phyloP scores from a whole-genome alignment of 805 yeast genomes.

The Candida ficus region DNA sequence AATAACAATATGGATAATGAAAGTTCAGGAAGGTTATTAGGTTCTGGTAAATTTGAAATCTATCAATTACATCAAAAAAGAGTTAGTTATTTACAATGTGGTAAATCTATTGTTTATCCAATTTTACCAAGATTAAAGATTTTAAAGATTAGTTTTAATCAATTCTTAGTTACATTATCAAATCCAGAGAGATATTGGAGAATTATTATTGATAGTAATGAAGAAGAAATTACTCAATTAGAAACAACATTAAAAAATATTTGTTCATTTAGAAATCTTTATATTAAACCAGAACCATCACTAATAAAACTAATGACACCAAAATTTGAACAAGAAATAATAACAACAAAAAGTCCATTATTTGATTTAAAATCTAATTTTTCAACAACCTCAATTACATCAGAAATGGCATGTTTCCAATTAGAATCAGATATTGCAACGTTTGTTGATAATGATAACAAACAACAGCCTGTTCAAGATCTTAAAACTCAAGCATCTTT shows the following conservation, averaged over 20 bases:
- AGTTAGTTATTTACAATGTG: slow-evolving; percentile 62
- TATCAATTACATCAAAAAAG: slow-evolving; percentile 53
- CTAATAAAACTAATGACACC: not conserved
- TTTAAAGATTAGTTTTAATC: slow-evolving; percentile 40
- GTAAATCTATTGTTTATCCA: slow-evolving; percentile 59
- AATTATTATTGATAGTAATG: slow-evolving; percentile 29
- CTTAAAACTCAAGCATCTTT: not conserved
- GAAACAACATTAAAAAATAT: slow-evolving; percentile 26
- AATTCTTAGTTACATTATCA: slow-evolving; percentile 58
- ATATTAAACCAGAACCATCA: slow-evolving; percentile 12
- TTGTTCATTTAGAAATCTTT: slow-evolving; percentile 39
- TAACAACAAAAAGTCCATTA: not conserved
- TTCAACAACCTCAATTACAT: slow-evolving; percentile 27
- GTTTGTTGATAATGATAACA: slow-evolving; percentile 30
- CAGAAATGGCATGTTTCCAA: slow-evolving; percentile 33
- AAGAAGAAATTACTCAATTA: slow-evolving; percentile 16
- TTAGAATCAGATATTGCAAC: slow-evolving; percentile 30
- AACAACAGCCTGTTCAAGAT: not conserved
- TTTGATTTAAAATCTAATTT: slow-evolving; percentile 8
- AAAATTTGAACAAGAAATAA: not conserved
- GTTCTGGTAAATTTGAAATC: slow-evolving; percentile 56
- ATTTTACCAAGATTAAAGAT: slow-evolving; percentile 60
- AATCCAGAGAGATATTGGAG: slow-evolving; percentile 80
- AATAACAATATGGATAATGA: slow-evolving; percentile 8
- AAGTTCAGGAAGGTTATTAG: slow-evolving; percentile 42